Conservation (phyloP, 257 asterid genomes). For the Echium plantagineum region DNA sequence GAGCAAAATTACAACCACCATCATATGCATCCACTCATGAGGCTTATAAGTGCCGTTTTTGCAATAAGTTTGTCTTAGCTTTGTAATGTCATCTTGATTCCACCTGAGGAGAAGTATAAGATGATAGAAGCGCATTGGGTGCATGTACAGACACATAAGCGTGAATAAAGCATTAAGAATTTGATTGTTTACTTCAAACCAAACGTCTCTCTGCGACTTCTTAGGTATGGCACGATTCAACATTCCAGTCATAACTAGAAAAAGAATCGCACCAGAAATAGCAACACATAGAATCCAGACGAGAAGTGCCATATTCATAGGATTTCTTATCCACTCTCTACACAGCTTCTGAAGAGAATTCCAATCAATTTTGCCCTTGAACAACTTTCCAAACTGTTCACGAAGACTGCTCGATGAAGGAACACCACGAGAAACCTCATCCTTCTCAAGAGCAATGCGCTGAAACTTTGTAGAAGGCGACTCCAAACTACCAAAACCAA, state of each 20-base stretch:
- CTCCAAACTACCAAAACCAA: conserved; percentile 41
- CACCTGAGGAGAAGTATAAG: conserved; percentile 50
- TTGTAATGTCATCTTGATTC: conserved; percentile 42
- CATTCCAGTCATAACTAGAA: conserved; percentile 89
- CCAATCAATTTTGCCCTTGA: conserved; percentile 55
- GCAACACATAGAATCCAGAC: conserved; percentile 64
- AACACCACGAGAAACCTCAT: conserved; percentile 60
- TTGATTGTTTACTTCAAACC: conserved; percentile 92
- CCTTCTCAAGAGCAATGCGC: conserved; percentile 50
- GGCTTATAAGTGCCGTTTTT: conserved; percentile 66
- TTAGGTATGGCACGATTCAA: conserved; percentile 58
- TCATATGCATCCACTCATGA: conserved; percentile 80
- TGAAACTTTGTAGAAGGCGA: conserved; percentile 63
- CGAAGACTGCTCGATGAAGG: conserved; percentile 71
- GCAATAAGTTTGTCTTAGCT: conserved; percentile 63
- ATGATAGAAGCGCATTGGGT: conserved; percentile 71
- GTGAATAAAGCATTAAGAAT: conserved; percentile 81
- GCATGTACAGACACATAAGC: conserved; percentile 78
- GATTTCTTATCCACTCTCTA: conserved; percentile 74
- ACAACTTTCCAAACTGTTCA: conserved; percentile 45
- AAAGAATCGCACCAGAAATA: conserved; percentile 76
- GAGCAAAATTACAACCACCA: conserved; percentile 61
- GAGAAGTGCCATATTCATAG: conserved; percentile 61
- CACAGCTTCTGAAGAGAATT: conserved; percentile 31
- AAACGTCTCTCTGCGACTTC: conserved; percentile 59